A percentile compares a stretch with the other conserved stretches of the same genome.
phyloP scores from a whole-genome alignment of 1,139 yeast genomes.

The Scheffersomyces illinoinensis region DNA sequence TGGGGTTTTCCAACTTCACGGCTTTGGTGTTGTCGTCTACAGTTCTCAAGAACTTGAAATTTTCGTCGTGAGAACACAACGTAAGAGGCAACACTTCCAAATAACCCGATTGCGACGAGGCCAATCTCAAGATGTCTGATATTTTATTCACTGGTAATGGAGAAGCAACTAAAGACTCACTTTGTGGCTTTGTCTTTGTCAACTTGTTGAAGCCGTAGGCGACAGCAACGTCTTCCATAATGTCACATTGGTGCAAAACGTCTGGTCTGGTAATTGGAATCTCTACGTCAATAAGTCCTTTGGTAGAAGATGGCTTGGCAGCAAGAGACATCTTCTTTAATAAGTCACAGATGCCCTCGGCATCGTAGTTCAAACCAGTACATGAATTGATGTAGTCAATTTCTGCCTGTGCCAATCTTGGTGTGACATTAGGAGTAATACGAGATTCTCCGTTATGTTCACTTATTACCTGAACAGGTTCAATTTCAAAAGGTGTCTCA shows the following conservation, averaged over 20 bases:
- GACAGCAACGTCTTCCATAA: constrained; percentile 98
- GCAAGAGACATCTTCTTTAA: constrained; percentile 79
- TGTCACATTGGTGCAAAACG: constrained; percentile 94
- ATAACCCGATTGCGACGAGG: constrained; percentile 96
- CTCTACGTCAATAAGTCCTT: constrained; percentile 61
- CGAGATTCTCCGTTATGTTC: constrained; percentile 81
- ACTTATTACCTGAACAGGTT: constrained; percentile 84
- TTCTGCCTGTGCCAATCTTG: constrained; percentile 74
- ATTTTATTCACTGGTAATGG: constrained; percentile 91
- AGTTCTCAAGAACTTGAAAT: constrained; percentile 79
- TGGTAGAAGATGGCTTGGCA: constrained; percentile 53
- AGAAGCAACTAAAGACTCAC: constrained; percentile 79
- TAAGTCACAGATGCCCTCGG: constrained; percentile 66
- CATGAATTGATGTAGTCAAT: constrained; percentile 87
- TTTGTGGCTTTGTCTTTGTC: constrained; percentile 75
- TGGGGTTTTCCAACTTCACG: constrained; percentile 92
- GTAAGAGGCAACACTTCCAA: constrained; percentile 94
- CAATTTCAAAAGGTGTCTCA: constrained; percentile 74
- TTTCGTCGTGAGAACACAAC: constrained; percentile 94
- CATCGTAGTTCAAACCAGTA: constrained; percentile 73
- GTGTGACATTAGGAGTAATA: constrained; percentile 69
- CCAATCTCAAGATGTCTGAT: constrained; percentile 85
- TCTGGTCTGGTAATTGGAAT: constrained; percentile 96
- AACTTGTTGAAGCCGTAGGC: constrained; percentile 94
- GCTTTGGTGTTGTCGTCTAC: constrained; percentile 75